Base-by-base conservation (phyloP, 495 filamentous ascomycete species). In the Podospora conica region DNA sequence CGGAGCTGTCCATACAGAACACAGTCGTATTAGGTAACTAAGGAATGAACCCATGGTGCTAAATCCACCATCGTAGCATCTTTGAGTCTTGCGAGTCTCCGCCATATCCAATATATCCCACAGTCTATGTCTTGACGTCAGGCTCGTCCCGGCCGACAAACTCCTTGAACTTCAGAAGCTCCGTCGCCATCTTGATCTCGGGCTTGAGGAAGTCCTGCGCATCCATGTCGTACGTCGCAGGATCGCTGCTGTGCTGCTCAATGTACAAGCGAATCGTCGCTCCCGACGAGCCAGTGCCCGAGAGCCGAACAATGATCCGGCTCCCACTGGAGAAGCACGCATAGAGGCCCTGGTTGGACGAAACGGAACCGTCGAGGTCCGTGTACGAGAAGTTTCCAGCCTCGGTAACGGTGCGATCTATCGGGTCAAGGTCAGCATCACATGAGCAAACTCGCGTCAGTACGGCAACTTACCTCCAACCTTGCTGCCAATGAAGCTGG, bases 361-460 rank as follows among this genome's bases (percentile, higher is more conserved):
- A 87, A 24, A 98, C 92, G 65, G 91, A 96, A 62, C 94, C 94
- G 71, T 98, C 95, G 22, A 98, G 87, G 77, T 98, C 95, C 3
- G 90, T 97, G 84, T 98, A 98, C 12, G 88, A 87, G 82, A 98
- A 98, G 83, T 98, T 93, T 66, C 93, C 95, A 18, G 93, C 94
- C 68, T 96, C 90, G 40, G 85, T 76, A 29, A 97, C 91, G 68
- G 91, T 97, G 74, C 90, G 88, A 63, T 82, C 83, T 85, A 60
- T 12, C 10, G 29, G 58, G 21, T 15, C n/a, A 23, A 58, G 12
- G 68, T 65, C 23, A 69, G 70, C 24, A 3, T 53, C 55, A 48
- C 58, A n/a, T 9, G 18, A 33, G 15, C 2, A 20, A 60, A n/a
- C 33, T 15, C 23, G 31, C 5, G 18, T 48, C 20, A 27, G 59